Conservation (phyloP, 2,329 filamentous ascomycete species). For the Colletotrichum sp. region DNA sequence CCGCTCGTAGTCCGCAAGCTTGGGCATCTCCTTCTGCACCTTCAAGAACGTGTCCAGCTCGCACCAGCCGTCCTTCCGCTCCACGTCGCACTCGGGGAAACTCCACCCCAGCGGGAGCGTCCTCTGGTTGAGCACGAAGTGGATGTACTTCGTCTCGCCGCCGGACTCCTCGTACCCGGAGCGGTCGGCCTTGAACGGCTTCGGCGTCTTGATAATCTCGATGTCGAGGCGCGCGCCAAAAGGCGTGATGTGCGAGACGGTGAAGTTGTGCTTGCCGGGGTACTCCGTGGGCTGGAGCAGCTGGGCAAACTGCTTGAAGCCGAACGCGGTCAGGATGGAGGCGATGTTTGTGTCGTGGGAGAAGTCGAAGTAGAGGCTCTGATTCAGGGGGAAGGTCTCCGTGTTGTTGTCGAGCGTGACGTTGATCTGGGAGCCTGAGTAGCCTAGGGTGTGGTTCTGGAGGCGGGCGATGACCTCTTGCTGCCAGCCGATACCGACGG, state of each 20-base stretch:
- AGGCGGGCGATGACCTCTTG: conserved; percentile 76
- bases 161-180: conserved; percentile 56
- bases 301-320: conserved; percentile 70
- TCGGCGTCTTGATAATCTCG: conserved; percentile 72
- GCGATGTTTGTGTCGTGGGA: conserved; percentile 79
- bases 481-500: conserved; percentile 76
- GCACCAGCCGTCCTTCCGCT: conserved; percentile 77
- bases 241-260: conserved; percentile 71
- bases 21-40: conserved; percentile 63
- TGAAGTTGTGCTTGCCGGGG: conserved; percentile 64
- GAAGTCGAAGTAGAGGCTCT: conserved; percentile 79
- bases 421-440: conserved; percentile 67
- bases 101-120: conserved; percentile 73
- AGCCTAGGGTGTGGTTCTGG: conserved; percentile 66
- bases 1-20: conserved; percentile 65
- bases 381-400: conserved; percentile 74
- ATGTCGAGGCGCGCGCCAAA: conserved; percentile 78
- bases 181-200: conserved; percentile 62
- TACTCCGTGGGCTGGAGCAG: conserved; percentile 61
- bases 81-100: conserved; percentile 65
- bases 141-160: conserved; percentile 69
- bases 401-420: conserved; percentile 72
- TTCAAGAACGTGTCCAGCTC: conserved; percentile 72
- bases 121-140: conserved; percentile 77
- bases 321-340: conserved; percentile 73